phyloP scores from a whole-genome alignment of 2,329 filamentous ascomycete species.

The Verticillium isaacii region DNA sequence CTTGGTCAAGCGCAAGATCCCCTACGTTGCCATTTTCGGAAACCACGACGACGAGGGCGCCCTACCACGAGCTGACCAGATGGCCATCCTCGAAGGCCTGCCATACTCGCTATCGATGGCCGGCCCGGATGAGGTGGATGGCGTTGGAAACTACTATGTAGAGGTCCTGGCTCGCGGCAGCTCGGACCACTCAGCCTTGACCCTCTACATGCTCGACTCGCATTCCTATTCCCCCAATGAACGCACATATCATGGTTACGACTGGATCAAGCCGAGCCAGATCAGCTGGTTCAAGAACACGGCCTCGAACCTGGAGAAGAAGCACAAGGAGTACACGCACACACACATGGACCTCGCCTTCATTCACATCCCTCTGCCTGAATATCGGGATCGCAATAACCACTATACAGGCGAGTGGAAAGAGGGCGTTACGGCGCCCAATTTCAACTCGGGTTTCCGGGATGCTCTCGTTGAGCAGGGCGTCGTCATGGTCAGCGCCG shows the following conservation, averaged over 20 bases:
- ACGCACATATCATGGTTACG: slow-evolving; percentile 83
- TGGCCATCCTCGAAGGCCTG: slow-evolving; percentile 79
- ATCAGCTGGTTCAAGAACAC: slow-evolving; percentile 92
- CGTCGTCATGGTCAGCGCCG: slow-evolving; percentile 81
- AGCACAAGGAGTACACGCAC: slow-evolving; percentile 80
- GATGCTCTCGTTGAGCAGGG: slow-evolving; percentile 84
- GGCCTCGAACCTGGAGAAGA: slow-evolving; percentile 66
- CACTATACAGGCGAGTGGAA: slow-evolving; percentile 66
- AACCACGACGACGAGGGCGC: slow-evolving; percentile 95
- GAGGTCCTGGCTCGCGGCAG: slow-evolving; percentile 79
- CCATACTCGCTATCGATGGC: slow-evolving; percentile 85
- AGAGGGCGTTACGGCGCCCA: slow-evolving; percentile 81
- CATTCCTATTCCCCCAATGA: slow-evolving; percentile 91
- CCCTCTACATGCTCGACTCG: slow-evolving; percentile 91
- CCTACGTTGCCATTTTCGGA: slow-evolving; percentile 90
- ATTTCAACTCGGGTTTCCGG: slow-evolving; percentile 88
- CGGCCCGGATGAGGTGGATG: slow-evolving; percentile 78
- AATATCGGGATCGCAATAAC: slow-evolving; percentile 65
- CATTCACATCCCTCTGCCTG: slow-evolving; percentile 92
- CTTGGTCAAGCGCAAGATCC: slow-evolving; percentile 81
- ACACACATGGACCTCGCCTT: slow-evolving; percentile 95
- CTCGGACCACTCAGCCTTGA: slow-evolving; percentile 83
- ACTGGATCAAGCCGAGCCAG: slow-evolving; percentile 93
- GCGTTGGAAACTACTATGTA: slow-evolving; percentile 91
- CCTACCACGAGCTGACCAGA: slow-evolving; percentile 70